Conservation (phyloP, 352 stramenopile genomes). For the Pythium sukuiense region DNA sequence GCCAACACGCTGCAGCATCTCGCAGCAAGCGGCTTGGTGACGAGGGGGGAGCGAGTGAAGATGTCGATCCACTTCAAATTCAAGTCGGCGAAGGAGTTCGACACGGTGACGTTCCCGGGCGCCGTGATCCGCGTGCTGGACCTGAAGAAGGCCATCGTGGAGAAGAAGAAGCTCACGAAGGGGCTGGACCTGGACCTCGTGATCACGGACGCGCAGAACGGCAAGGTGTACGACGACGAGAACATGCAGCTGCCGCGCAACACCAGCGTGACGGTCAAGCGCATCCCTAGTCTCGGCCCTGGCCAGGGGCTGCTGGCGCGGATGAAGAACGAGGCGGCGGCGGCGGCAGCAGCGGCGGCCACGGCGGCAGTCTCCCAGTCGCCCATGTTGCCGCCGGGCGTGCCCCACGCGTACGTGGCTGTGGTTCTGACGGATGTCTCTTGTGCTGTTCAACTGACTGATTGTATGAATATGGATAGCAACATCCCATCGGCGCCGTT, state of each 20-base stretch:
- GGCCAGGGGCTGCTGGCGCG: constrained; percentile 75
- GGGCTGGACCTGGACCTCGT: constrained; percentile 91
- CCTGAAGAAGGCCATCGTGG: constrained; percentile 93
- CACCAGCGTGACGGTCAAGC: constrained; percentile 91
- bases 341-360: constrained; percentile 48
- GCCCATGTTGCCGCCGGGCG: constrained; percentile 40
- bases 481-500: constrained; percentile 23
- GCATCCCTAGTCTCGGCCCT: constrained; percentile 80
- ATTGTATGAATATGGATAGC: background rate
- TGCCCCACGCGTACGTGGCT: constrained; percentile 49
- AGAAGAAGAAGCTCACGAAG: constrained; percentile 92
- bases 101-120: constrained; percentile 84
- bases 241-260: constrained; percentile 89
- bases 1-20: background rate
- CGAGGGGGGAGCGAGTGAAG: background rate
- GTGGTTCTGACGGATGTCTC: background rate
- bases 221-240: constrained; percentile 91
- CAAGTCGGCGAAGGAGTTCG: constrained; percentile 90
- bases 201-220: constrained; percentile 91
- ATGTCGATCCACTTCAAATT: constrained; percentile 94
- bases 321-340: constrained; percentile 83
- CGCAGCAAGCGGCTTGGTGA: background rate
- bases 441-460: background rate
- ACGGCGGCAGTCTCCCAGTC: constrained; percentile 40
- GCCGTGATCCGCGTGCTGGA: constrained; percentile 86